A percentile compares a stretch with the other conserved stretches of the same genome.
Evolutionary conservation across 495 filamentous ascomycete species (phyloP).

Genomic region (Penicillium odoratum): DNA sequence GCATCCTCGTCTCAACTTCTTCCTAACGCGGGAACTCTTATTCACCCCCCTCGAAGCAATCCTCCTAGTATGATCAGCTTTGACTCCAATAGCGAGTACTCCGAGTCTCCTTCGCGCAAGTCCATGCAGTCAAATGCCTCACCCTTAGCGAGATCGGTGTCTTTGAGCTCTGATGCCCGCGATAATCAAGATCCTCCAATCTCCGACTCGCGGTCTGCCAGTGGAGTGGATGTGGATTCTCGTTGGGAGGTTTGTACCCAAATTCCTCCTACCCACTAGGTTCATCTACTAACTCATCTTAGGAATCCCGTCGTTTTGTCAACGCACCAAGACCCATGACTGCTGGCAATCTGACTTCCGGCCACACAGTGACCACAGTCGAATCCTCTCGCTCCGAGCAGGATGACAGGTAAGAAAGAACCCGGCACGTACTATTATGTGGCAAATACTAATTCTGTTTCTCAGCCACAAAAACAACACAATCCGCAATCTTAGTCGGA

Average conservation of each 20-base stretch:
- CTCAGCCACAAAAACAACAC: slow-evolving; percentile 33
- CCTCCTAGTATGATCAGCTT: slow-evolving; percentile 32
- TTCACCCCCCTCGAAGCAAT: slow-evolving; percentile 27
- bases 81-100: slow-evolving; percentile 45
- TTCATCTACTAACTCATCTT: slow-evolving; percentile 19
- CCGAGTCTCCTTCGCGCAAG: slow-evolving; percentile 38
- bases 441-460: slow-evolving; percentile 2
- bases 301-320: slow-evolving; percentile 44
- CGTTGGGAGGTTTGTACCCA: slow-evolving; percentile 40
- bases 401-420: slow-evolving; percentile 39
- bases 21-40: slow-evolving; percentile 50
- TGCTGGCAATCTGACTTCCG: slow-evolving; percentile 42
- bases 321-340: slow-evolving; percentile 40
- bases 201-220: slow-evolving; percentile 36
- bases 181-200: slow-evolving; percentile 28
- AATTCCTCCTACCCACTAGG: not conserved
- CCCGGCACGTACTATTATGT: slow-evolving; percentile 5
- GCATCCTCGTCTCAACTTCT: slow-evolving; percentile 55
- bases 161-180: slow-evolving; percentile 37
- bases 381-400: slow-evolving; percentile 31
- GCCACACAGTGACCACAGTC: slow-evolving; percentile 27
- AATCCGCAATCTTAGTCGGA: slow-evolving; percentile 45
- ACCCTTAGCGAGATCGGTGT: slow-evolving; percentile 41
- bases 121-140: slow-evolving; percentile 41
- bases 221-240: slow-evolving; percentile 45